Conservation (phyloP, 495 filamentous ascomycete species). For the Hypoxylon intermedium region DNA sequence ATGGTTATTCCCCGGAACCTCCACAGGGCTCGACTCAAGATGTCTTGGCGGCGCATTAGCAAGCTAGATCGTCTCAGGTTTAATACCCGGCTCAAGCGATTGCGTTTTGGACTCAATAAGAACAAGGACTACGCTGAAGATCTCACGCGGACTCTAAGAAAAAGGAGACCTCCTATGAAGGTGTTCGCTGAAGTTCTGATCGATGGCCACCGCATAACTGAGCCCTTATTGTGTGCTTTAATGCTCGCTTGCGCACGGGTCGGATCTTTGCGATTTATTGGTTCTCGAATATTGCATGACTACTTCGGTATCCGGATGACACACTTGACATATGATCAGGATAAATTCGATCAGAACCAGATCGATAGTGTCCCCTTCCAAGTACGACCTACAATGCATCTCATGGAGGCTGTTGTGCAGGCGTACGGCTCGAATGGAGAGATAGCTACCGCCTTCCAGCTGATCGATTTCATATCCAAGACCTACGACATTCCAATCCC, state of each 20-base stretch:
- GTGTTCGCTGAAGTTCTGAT: conserved; percentile 6
- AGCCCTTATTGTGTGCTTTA: conserved; percentile 41
- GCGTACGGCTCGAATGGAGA: conserved; percentile 47
- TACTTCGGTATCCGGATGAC: conserved; percentile 32
- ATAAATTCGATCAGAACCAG: not conserved
- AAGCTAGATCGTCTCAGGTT: conserved; percentile 27
- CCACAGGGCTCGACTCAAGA: conserved; percentile 17
- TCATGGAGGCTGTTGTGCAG: conserved; percentile 46
- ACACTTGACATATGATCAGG: not conserved
- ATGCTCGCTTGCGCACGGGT: conserved; percentile 44
- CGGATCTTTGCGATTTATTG: conserved; percentile 30
- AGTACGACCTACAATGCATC: conserved; percentile 38
- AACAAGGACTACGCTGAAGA: conserved; percentile 35
- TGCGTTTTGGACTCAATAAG: conserved; percentile 41
- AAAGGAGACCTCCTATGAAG: conserved; percentile 4
- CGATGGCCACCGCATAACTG: conserved; percentile 42
- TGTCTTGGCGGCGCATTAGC: not conserved
- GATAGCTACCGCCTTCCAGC: conserved; percentile 38
- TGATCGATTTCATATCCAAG: conserved; percentile 42
- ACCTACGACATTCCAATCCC: conserved; percentile 41
- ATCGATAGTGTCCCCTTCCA: not conserved
- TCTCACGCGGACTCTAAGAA: conserved; percentile 38
- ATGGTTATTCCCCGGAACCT: conserved; percentile 44
- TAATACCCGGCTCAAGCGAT: conserved; percentile 8
- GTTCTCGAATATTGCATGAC: conserved; percentile 27